Percentiles rank a stretch among this genome's conserved stretches.
These are phyloP conservation scores for Trapa incisa DNA, from an alignment of 345 rosid genomes.

Conservation along the genomic window DNA sequence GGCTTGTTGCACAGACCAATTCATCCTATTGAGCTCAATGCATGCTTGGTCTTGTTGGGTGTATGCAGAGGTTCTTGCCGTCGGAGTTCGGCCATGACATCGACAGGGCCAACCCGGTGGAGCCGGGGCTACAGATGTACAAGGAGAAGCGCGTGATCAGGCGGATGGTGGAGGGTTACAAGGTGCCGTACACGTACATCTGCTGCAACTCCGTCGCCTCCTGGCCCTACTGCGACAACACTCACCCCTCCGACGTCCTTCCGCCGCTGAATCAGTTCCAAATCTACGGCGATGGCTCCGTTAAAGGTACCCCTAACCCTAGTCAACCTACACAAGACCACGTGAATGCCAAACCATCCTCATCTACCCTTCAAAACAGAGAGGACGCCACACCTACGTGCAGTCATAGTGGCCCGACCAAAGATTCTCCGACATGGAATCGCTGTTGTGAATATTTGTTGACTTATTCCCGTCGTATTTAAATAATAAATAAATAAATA, in stretches of 20 bases:
- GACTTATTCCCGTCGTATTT: too few species aligned
- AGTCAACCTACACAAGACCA: too few species aligned
- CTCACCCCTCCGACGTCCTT: constrained; percentile 43
- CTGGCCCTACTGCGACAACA: constrained; percentile 61
- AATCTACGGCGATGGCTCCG: constrained; percentile 59
- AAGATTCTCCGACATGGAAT: too few species aligned
- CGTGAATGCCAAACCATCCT: too few species aligned
- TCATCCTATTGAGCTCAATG: too few species aligned
- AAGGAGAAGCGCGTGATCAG: constrained; percentile 37
- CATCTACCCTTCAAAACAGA: too few species aligned
- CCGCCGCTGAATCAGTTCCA: constrained; percentile 54
- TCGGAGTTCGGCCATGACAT: constrained; percentile 75
- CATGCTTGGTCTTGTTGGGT: too few species aligned
- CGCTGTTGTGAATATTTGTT: too few species aligned
- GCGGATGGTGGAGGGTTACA: constrained; percentile 25
- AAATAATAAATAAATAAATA: too few species aligned
- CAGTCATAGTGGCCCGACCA: too few species aligned
- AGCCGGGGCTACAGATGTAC: constrained; percentile 51
- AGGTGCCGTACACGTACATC: constrained; percentile 43
- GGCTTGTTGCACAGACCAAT: too few species aligned
- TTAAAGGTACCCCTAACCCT: constrained; percentile 30
- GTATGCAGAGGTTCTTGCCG: constrained; percentile 48
- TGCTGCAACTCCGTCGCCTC: constrained; percentile 75
- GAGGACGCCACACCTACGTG: too few species aligned
- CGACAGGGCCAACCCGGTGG: constrained; percentile 48